Evolutionary conservation across 2,329 filamentous ascomycete genomes (phyloP).

Genomic region (Venturia asperata): DNA sequence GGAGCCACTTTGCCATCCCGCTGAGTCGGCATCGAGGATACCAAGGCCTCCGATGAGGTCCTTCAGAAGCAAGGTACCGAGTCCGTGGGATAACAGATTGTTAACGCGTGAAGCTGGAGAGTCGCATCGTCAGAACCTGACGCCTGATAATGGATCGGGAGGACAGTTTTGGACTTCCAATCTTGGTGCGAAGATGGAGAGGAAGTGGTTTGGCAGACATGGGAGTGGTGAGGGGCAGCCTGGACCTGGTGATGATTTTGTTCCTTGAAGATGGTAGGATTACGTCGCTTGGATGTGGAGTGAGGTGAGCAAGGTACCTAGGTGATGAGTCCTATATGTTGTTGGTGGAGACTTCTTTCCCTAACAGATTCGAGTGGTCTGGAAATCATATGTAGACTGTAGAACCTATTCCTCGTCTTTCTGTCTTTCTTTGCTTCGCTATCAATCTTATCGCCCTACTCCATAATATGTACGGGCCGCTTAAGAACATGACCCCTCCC

Average conservation of each 20-base stretch:
- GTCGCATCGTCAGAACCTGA: neutral
- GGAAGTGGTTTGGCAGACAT: conserved; percentile 9
- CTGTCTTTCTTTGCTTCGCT: too few relatives aligned
- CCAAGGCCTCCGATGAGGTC: neutral
- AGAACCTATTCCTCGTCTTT: neutral
- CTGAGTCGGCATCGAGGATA: neutral
- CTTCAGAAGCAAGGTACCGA: neutral
- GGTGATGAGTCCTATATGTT: neutral
- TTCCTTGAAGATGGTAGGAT: neutral
- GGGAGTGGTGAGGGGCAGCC: neutral
- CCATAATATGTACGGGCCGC: too few relatives aligned
- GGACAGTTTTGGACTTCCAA: conserved; percentile 8
- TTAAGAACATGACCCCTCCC: too few relatives aligned
- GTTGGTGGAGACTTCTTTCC: neutral
- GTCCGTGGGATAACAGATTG: neutral
- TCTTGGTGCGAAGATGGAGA: conserved; percentile 1
- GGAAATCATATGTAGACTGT: too few relatives aligned
- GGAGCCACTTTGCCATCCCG: neutral
- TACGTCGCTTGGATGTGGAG: neutral
- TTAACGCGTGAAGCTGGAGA: neutral
- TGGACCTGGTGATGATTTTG: neutral
- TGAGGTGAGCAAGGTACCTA: neutral
- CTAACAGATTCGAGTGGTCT: neutral
- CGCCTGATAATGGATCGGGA: neutral
- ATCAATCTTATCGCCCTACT: too few relatives aligned